A percentile compares a stretch with the other conserved stretches of the same genome.
Conservation (phyloP, 768 basidiomycete species). For the Pholiota microspora region DNA sequence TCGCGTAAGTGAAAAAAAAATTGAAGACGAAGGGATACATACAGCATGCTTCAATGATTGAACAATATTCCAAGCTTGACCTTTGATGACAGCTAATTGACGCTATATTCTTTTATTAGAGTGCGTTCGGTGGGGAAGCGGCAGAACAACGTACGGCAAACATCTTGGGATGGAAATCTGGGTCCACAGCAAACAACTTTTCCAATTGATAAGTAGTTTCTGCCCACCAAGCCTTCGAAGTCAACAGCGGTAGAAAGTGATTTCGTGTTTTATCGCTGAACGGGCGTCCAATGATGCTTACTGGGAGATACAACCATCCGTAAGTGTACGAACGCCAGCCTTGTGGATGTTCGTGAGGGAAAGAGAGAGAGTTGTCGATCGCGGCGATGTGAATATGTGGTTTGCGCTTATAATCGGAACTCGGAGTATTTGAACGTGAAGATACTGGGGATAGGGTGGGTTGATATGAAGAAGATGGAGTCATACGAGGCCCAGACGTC, state of each 20-base stretch:
- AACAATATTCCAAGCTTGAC: constrained; percentile 88
- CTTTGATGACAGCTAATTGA: constrained; percentile 92
- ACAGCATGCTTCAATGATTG: constrained; percentile 79
- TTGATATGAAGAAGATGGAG: constrained; percentile 36
- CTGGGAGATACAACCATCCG: constrained; percentile 86
- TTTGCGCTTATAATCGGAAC: constrained; percentile 51
- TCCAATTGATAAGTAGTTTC: constrained; percentile 78
- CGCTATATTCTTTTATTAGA: constrained; percentile 39
- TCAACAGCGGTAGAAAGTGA: constrained; percentile 79
- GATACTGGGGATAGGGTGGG: constrained; percentile 34
- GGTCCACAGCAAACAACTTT: constrained; percentile 76
- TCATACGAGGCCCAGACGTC: constrained; percentile 35
- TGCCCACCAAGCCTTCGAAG: constrained; percentile 88
- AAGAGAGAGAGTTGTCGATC: constrained; percentile 91
- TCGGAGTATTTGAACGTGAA: constrained; percentile 32
- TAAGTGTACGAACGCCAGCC: constrained; percentile 81
- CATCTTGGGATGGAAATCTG: constrained; percentile 90
- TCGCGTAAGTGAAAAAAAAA: neutral
- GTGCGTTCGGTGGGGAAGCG: constrained; percentile 1
- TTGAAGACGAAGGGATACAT: constrained; percentile 25
- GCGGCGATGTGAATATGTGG: constrained; percentile 91
- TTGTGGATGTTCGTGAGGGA: constrained; percentile 87
- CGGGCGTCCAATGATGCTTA: constrained; percentile 80
- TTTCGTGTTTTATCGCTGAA: constrained; percentile 81
- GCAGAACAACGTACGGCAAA: constrained; percentile 53